A percentile compares a stretch with the other conserved stretches of the same genome.
Evolutionary conservation across 1,284 basidiomycete genomes (phyloP).

Genomic region (Fomitopsis pinicola): DNA sequence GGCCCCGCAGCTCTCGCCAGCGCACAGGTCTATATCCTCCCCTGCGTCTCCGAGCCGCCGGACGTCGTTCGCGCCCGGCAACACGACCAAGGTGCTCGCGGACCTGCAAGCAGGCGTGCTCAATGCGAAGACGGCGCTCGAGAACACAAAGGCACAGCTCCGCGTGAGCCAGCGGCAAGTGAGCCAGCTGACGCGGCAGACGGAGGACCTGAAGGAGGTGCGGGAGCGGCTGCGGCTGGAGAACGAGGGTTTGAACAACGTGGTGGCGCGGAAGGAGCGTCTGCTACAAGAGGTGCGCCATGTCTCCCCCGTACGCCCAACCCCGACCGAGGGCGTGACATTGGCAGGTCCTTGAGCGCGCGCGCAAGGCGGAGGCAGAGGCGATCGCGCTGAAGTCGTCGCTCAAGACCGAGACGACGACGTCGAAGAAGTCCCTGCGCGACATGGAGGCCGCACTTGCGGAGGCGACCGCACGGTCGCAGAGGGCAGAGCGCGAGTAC

Average conservation of each 20-base stretch:
- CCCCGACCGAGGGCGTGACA: background rate
- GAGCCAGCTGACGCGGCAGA: conserved; percentile 75
- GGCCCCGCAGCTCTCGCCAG: conserved; percentile 16
- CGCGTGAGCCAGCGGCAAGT: conserved; percentile 73
- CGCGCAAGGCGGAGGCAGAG: conserved; percentile 78
- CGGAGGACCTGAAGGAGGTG: conserved; percentile 83
- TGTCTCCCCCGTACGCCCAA: background rate
- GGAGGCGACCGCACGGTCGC: conserved; percentile 71
- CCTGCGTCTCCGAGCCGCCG: conserved; percentile 36
- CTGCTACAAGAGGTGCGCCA: conserved; percentile 71
- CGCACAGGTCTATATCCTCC: conserved; percentile 19
- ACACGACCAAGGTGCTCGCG: conserved; percentile 78
- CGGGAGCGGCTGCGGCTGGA: conserved; percentile 77
- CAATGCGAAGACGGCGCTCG: conserved; percentile 73
- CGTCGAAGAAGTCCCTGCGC: conserved; percentile 67
- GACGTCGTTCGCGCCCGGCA: conserved; percentile 64
- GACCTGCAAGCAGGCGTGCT: conserved; percentile 80
- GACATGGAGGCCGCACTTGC: conserved; percentile 71
- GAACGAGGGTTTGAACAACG: conserved; percentile 82
- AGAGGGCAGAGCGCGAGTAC: conserved; percentile 77
- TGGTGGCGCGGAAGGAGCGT: conserved; percentile 82
- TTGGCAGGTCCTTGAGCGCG: conserved; percentile 70
- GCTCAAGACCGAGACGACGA: conserved; percentile 66
- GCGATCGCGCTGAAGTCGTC: conserved; percentile 58
- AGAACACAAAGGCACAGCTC: conserved; percentile 78